Percentiles rank a stretch among this genome's conserved stretches.
Evolutionary conservation across 208 protist genomes (phyloP).

Genomic region (Jaenimonas drosophilae): DNA sequence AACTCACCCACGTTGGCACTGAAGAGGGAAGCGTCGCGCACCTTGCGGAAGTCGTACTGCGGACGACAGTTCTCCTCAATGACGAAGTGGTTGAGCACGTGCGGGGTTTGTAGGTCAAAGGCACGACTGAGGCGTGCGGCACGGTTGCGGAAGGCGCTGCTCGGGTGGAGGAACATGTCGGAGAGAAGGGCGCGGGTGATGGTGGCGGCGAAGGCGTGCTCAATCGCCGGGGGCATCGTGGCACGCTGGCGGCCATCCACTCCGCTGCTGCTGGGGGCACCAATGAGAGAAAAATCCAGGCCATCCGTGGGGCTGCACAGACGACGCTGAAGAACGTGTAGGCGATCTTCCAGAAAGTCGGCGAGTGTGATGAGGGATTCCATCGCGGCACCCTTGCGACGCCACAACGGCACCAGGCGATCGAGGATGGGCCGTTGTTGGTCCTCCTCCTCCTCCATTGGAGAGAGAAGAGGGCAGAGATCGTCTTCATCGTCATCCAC

Average conservation of each 20-base stretch:
- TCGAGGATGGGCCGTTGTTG: conserved; percentile 18
- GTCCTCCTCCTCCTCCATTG: conserved; percentile 12
- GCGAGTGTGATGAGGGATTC: conserved; percentile 23
- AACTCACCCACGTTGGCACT: background rate
- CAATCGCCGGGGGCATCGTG: conserved; percentile 29
- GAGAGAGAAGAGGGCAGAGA: conserved; percentile 3
- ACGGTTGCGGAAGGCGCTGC: conserved; percentile 18
- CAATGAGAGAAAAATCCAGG: conserved; percentile 12
- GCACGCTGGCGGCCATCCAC: conserved; percentile 31
- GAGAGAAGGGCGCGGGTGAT: conserved; percentile 38
- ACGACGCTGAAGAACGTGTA: conserved; percentile 15
- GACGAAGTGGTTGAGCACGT: conserved; percentile 50
- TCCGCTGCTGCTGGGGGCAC: conserved; percentile 19
- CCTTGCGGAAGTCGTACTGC: conserved; percentile 25
- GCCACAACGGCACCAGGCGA: conserved; percentile 38
- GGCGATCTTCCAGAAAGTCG: conserved; percentile 16
- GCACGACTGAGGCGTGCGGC: conserved; percentile 31
- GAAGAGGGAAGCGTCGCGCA: conserved; percentile 9
- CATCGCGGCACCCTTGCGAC: conserved; percentile 22
- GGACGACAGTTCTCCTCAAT: conserved; percentile 26
- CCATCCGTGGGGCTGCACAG: conserved; percentile 9
- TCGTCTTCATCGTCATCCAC: background rate
- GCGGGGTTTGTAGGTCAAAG: conserved; percentile 35
- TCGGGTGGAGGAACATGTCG: conserved; percentile 31
- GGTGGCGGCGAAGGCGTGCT: conserved; percentile 25